These are phyloP conservation scores for Ciborinia camelliae DNA, from an alignment of 2,329 filamentous ascomycete species.

Conservation along the genomic window DNA sequence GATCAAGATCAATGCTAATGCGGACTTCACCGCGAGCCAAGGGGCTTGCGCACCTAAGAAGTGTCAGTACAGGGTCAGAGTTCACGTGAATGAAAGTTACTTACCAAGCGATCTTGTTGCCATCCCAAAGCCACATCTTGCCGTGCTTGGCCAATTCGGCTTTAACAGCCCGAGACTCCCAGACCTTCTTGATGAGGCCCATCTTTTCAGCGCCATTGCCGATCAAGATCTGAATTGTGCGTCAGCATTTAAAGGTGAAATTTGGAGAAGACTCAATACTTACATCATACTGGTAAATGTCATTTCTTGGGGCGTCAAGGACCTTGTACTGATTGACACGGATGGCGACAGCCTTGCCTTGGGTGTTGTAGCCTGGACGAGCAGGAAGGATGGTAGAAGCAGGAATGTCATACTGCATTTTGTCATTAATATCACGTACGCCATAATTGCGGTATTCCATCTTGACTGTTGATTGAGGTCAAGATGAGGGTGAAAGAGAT, in stretches of 20 bases:
- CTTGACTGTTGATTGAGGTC: conserved; percentile 21
- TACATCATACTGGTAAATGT: conserved; percentile 83
- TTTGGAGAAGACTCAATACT: conserved; percentile 40
- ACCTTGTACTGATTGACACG: conserved; percentile 75
- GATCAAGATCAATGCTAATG: conserved; percentile 69
- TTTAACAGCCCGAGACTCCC: conserved; percentile 63
- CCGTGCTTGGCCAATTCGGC: conserved; percentile 48
- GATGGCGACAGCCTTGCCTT: conserved; percentile 53
- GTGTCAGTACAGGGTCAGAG: conserved; percentile 25
- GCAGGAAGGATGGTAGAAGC: conserved; percentile 31
- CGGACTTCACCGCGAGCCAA: conserved; percentile 43
- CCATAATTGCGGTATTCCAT: conserved; percentile 35
- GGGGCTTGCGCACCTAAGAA: conserved; percentile 40
- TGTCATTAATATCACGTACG: conserved; percentile 27
- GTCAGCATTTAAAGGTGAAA: conserved; percentile 19
- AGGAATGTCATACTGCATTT: conserved; percentile 24
- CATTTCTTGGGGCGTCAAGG: conserved; percentile 52
- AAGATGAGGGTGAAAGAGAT: conserved; percentile 16
- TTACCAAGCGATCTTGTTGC: conserved; percentile 82
- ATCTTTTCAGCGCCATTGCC: conserved; percentile 60
- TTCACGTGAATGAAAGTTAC: conserved; percentile 27
- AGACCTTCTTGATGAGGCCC: conserved; percentile 70
- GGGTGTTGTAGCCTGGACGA: conserved; percentile 56
- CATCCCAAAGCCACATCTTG: conserved; percentile 69
- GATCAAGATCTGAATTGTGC: conserved; percentile 56